A percentile compares a stretch with the other conserved stretches of the same genome.
Conservation (phyloP, 164 flowering plant genomes). For the Stephania yunnanensis region DNA sequence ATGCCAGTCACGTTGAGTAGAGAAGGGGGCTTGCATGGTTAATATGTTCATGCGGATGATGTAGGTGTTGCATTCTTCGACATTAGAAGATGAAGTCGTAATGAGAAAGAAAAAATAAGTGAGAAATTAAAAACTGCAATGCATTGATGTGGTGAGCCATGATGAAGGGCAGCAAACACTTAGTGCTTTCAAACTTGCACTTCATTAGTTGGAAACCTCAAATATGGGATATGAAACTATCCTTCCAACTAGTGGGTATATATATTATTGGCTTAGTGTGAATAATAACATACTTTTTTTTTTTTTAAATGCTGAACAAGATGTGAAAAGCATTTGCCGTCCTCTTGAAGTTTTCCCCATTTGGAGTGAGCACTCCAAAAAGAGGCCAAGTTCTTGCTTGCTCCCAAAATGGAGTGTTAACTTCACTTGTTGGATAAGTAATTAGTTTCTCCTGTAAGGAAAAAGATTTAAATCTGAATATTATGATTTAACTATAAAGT, state of each 20-base stretch:
- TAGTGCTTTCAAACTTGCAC: neutral
- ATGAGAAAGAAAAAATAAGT: neutral
- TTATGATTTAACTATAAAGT: too few species aligned
- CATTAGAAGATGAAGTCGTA: slow-evolving; percentile 2
- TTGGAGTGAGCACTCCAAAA: too few species aligned
- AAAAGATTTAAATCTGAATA: too few species aligned
- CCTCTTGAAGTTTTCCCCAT: too few species aligned
- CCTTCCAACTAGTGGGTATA: neutral
- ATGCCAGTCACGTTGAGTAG: slow-evolving; percentile 13
- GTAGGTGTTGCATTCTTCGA: slow-evolving; percentile 15
- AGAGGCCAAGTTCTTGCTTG: too few species aligned
- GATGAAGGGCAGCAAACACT: neutral
- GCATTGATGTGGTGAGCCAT: neutral
- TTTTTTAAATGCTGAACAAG: too few species aligned
- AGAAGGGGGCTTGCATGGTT: slow-evolving; percentile 21
- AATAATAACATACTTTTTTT: too few species aligned
- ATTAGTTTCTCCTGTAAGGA: too few species aligned
- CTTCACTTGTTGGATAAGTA: too few species aligned
- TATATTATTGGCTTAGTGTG: too few species aligned
- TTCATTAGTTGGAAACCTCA: neutral
- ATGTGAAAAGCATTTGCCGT: too few species aligned
- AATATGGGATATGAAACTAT: neutral
- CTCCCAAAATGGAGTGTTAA: too few species aligned
- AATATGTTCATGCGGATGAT: slow-evolving; percentile 32
- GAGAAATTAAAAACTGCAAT: neutral